phyloP scores from a whole-genome alignment of 768 basidiomycete genomes.

The Boletus tylopilopsis region DNA sequence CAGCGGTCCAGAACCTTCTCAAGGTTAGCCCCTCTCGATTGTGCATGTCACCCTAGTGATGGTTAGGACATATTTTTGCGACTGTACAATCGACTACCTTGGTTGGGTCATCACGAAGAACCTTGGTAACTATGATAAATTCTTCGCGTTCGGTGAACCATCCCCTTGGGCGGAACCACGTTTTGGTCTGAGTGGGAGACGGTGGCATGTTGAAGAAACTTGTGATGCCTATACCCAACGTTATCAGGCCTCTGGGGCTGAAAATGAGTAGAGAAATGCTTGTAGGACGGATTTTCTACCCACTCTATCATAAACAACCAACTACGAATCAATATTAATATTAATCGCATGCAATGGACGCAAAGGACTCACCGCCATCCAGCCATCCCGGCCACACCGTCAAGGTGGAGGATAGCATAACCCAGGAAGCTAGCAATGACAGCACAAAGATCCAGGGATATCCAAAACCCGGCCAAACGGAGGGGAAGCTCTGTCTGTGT shows the following conservation, averaged over 20 bases:
- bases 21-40: constrained; percentile 58
- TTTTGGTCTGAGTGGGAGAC: constrained; percentile 55
- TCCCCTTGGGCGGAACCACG: constrained; percentile 55
- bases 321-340: too few species aligned
- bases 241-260: constrained; percentile 32
- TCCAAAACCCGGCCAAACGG: constrained; percentile 69
- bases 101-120: constrained; percentile 62
- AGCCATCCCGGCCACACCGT: constrained; percentile 6
- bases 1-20: constrained; percentile 47
- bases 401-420: constrained; percentile 48
- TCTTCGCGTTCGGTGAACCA: constrained; percentile 66
- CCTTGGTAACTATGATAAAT: constrained; percentile 53
- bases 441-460: constrained; percentile 50
- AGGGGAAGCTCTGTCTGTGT: constrained; percentile 49
- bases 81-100: constrained; percentile 33
- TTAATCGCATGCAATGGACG: too few species aligned
- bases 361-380: constrained; percentile 15
- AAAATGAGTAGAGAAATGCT: too few species aligned
- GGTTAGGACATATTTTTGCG: background rate
- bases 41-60: constrained; percentile 49
- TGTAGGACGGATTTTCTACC: background rate
- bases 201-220: constrained; percentile 60
- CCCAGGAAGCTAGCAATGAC: constrained; percentile 63
- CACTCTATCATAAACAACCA: constrained; percentile 38
- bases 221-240: constrained; percentile 47